These are phyloP conservation scores for Lolium rigidum DNA, from an alignment of 176 grass and related monocot genomes.

Conservation along the genomic window DNA sequence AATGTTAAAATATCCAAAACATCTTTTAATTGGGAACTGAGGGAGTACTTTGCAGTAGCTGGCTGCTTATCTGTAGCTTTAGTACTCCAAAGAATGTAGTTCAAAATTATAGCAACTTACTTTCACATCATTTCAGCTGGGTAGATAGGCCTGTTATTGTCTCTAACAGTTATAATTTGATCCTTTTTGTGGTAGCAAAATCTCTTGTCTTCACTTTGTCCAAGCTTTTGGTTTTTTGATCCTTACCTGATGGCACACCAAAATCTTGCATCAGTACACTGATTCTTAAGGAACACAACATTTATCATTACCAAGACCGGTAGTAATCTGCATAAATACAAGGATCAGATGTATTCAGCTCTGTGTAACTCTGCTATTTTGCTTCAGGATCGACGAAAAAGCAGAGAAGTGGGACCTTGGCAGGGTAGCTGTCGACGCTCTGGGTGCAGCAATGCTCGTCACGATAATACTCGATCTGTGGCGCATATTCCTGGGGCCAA, in stretches of 20 bases:
- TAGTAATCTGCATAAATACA: no score
- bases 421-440: slow-evolving; percentile 79
- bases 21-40: no score
- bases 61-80: not conserved
- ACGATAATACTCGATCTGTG: slow-evolving; percentile 90
- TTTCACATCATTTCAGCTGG: not conserved
- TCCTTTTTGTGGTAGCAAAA: not conserved
- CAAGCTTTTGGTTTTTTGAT: not conserved
- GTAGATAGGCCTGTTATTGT: not conserved
- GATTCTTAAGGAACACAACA: not conserved
- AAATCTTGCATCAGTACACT: not conserved
- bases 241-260: not conserved
- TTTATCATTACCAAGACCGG: not conserved
- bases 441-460: slow-evolving; percentile 94
- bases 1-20: no score
- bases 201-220: not conserved
- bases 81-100: not conserved
- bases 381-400: slow-evolving; percentile 43
- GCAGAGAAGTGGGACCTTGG: slow-evolving; percentile 69
- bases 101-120: not conserved
- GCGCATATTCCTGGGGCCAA: slow-evolving; percentile 90
- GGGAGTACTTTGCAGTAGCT: not conserved
- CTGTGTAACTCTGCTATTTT: not conserved
- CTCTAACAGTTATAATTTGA: not conserved
- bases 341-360: not conserved